Evolutionary conservation across 2,329 filamentous ascomycete species (phyloP), one percentile per base, ranked within the genome.

Genomic region (Trichoderma sp.): DNA sequence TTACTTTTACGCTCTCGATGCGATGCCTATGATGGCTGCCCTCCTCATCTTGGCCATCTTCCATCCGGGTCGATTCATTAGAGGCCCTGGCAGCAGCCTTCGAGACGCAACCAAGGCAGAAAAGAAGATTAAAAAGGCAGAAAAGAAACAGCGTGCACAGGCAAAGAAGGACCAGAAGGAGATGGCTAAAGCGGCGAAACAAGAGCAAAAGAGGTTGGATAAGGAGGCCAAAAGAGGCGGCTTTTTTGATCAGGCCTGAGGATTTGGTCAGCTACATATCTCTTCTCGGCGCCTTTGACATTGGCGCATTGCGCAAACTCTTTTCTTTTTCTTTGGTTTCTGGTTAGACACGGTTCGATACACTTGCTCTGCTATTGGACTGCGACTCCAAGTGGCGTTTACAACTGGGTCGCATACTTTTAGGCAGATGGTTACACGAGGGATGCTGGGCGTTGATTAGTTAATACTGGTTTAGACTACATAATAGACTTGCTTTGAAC

Each of bases 1-100:
- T 21, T 66, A 66, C 19, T 66, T 58, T n/a, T 66, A 66, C 27
- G 5, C 63, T 10, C 63, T 66, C 53, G 63, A 66, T 5, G 63
- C 63, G 1, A 58, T 66, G 19, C 63, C 63, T 8, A 66, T 66
- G 63, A 16, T 66, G 29, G 27, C 27, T 1, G 63, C 63, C 8
- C 37, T 66, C 35, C 37, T 66, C 1, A 58, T 66, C 6, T 31
- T 66, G n/a, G 63, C 63, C 4, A n/a, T 66, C 5, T 31, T 57
- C 37, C 63, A 66, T 16, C 63, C 63, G 10, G 63, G 63, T 8
- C 37, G 29, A 0, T 47, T 66, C 27, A 21, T 66, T 2, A 58
- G 19, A 21, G 63, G 63, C 1, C 63, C 63, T 7, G 35, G 35
- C 2, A 66, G 63, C 37, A 66, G 63, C 14, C 63, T 66, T 47